These are phyloP conservation scores for Phytophthora melonis DNA, from an alignment of 352 stramenopile species.

Conservation along the genomic window DNA sequence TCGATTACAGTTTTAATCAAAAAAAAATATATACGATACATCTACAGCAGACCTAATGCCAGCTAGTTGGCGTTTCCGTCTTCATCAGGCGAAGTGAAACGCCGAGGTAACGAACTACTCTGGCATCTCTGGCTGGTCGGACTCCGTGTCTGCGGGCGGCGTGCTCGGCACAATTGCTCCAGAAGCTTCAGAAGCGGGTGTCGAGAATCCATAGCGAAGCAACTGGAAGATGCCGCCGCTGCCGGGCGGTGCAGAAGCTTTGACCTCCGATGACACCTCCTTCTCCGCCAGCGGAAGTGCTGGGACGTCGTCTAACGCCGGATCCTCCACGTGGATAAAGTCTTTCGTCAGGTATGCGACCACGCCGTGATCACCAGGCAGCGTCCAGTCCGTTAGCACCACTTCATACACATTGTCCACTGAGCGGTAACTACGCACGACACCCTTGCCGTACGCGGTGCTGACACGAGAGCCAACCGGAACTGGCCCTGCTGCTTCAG, in stretches of 20 bases:
- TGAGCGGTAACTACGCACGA: conserved; percentile 50
- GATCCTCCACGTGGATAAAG: conserved; percentile 42
- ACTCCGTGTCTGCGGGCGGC: no score
- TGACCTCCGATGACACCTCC: conserved; percentile 19
- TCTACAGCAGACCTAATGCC: no score
- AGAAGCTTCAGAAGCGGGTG: not conserved
- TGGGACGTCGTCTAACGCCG: conserved; percentile 47
- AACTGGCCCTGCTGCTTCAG: conserved; percentile 8
- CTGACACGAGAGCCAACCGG: conserved; percentile 47
- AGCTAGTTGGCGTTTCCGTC: no score
- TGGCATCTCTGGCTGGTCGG: no score
- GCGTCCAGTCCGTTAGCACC: conserved; percentile 55
- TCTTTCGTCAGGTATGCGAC: conserved; percentile 61
- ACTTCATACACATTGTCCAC: conserved; percentile 57
- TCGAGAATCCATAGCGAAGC: conserved; percentile 54
- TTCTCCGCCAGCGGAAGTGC: conserved; percentile 41
- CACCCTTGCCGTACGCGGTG: conserved; percentile 65
- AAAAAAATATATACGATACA: no score
- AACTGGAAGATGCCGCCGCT: conserved; percentile 79
- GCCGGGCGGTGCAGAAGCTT: conserved; percentile 28
- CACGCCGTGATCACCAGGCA: conserved; percentile 45
- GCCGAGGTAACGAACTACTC: no score
- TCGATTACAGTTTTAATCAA: no score
- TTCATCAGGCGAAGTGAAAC: no score
- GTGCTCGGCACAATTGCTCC: not conserved